A percentile compares a stretch with the other conserved stretches of the same genome.
These are phyloP conservation scores for Phytopythium mirpurense DNA, from an alignment of 352 stramenopile species.

Conservation along the genomic window DNA sequence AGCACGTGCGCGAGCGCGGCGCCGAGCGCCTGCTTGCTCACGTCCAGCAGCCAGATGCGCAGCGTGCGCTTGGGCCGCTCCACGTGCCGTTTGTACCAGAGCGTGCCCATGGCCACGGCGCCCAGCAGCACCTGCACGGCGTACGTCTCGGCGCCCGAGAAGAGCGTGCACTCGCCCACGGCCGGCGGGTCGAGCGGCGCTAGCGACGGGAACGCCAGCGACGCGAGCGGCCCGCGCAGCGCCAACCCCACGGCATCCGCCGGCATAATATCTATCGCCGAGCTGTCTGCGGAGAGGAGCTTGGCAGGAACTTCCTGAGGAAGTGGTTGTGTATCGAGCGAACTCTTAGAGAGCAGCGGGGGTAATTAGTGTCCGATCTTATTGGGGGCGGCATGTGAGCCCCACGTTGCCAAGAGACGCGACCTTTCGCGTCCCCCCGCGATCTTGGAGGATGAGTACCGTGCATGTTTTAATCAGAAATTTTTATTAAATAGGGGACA, in stretches of 20 bases:
- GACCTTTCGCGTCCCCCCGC: neutral
- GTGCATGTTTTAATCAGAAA: neutral
- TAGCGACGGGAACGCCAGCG: neutral
- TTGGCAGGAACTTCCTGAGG: too few species aligned
- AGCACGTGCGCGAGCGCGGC: slow-evolving; percentile 62
- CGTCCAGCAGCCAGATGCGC: slow-evolving; percentile 76
- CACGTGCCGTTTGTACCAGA: slow-evolving; percentile 85
- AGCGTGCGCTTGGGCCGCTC: slow-evolving; percentile 61
- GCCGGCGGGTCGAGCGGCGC: slow-evolving; percentile 5
- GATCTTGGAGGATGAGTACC: neutral
- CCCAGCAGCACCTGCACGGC: slow-evolving; percentile 63
- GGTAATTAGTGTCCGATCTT: too few species aligned
- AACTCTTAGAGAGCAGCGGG: too few species aligned
- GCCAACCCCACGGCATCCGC: neutral
- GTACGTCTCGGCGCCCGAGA: slow-evolving; percentile 67
- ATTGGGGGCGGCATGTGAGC: too few species aligned
- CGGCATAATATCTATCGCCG: neutral
- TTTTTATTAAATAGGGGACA: neutral
- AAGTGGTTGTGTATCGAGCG: too few species aligned
- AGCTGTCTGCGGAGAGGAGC: neutral
- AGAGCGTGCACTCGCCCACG: slow-evolving; percentile 44
- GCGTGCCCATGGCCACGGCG: slow-evolving; percentile 54
- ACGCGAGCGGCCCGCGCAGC: slow-evolving; percentile 1
- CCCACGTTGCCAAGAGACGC: neutral
- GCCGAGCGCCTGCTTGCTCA: slow-evolving; percentile 80